Evolutionary conservation across 306 rosid species (phyloP).

Genomic region (Trichosanthes truncata): DNA sequence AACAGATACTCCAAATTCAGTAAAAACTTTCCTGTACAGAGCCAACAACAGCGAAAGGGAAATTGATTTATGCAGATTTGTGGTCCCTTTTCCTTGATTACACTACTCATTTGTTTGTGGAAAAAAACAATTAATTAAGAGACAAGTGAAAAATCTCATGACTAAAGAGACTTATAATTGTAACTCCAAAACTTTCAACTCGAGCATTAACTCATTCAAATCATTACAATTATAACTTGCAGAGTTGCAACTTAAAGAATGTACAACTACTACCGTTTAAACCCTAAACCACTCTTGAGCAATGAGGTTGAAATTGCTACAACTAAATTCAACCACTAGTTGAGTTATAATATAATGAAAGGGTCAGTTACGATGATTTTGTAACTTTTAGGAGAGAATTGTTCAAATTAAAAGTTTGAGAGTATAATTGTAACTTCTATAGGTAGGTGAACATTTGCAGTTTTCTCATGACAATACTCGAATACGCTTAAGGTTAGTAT

Average conservation of each 20-base stretch:
- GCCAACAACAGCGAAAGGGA: neutral
- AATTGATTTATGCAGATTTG: neutral
- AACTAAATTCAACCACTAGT: neutral
- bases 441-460: neutral
- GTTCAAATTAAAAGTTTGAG: neutral
- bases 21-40: neutral
- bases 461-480: neutral
- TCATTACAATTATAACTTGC: neutral
- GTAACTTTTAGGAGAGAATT: neutral
- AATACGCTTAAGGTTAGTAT: neutral
- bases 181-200: neutral
- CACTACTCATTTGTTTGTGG: neutral
- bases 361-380: neutral
- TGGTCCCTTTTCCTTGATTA: constrained; percentile 1
- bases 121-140: neutral
- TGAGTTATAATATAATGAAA: too few relatives aligned
- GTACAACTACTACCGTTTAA: neutral
- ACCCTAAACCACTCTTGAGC: neutral
- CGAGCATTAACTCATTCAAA: neutral
- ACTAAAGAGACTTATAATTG: neutral
- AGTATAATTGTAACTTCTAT: neutral
- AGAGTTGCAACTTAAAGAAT: too few relatives aligned
- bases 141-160: neutral
- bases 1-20: neutral
- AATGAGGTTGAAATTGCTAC: neutral